These are phyloP conservation scores for Quercus ilex DNA, from an alignment of 306 rosid species.

Conservation along the genomic window DNA sequence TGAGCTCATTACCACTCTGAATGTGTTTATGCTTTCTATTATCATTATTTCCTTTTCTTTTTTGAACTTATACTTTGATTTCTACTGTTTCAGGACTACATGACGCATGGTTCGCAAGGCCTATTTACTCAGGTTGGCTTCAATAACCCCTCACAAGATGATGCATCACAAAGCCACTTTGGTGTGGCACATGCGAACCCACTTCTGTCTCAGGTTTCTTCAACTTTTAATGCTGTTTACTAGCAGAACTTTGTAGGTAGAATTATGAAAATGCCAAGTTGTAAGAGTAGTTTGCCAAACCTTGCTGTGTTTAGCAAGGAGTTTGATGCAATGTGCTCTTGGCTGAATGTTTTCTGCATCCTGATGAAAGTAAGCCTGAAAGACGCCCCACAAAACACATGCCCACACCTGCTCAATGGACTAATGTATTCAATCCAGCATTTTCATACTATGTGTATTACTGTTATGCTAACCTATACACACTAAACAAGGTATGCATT, in stretches of 20 bases:
- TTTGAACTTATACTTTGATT: conserved; percentile 3
- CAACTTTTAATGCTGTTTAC: too few species aligned
- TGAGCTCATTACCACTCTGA: conserved; percentile 4
- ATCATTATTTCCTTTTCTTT: background rate
- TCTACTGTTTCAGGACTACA: conserved; percentile 64
- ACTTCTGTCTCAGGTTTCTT: too few species aligned
- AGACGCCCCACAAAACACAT: conserved; percentile 99
- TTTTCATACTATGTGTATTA: conserved; percentile 90
- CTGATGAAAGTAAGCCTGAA: conserved; percentile 92
- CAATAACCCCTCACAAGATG: conserved; percentile 89
- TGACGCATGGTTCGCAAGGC: conserved; percentile 92
- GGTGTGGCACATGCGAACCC: conserved; percentile 1
- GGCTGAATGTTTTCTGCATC: too few species aligned
- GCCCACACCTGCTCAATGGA: conserved; percentile 98
- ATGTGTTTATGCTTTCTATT: background rate
- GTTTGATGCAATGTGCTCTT: too few species aligned
- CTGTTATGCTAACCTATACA: conserved; percentile 94
- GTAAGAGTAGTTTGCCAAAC: too few species aligned
- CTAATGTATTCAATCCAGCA: conserved; percentile 93
- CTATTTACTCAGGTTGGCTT: conserved; percentile 90
- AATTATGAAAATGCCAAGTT: too few species aligned
- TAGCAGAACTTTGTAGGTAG: too few species aligned
- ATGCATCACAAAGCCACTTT: conserved; percentile 51
- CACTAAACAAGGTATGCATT: conserved; percentile 75
- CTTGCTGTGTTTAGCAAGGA: too few species aligned